A percentile compares a stretch with the other conserved stretches of the same genome.
These are phyloP conservation scores for Caryopteris hybrid DNA, from an alignment of 305 asterid genomes.

Conservation along the genomic window DNA sequence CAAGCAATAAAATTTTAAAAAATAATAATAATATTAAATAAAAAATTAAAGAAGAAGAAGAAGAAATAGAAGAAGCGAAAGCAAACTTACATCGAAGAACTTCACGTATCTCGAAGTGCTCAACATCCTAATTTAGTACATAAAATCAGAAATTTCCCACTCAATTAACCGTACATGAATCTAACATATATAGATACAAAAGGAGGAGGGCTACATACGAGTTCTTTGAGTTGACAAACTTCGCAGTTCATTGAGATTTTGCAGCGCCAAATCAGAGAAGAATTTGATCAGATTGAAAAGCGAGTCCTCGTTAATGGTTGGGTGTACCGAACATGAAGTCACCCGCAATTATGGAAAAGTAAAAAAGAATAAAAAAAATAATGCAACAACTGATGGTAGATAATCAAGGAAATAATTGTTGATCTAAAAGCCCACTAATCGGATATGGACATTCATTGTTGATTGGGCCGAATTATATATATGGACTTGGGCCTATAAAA, in stretches of 20 bases:
- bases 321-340: background rate
- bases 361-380: no score
- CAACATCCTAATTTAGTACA: conserved; percentile 61
- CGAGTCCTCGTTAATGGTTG: background rate
- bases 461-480: no score
- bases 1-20: background rate
- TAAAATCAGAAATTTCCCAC: conserved; percentile 6
- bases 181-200: background rate
- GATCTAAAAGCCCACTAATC: no score
- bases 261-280: conserved; percentile 5
- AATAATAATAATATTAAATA: no score
- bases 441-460: no score
- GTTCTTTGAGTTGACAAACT: conserved; percentile 88
- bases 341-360: background rate
- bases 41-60: no score
- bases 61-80: background rate
- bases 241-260: conserved; percentile 64
- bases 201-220: conserved; percentile 39
- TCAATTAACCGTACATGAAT: background rate
- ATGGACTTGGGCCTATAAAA: no score
- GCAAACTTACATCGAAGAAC: conserved; percentile 80
- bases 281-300: conserved; percentile 13
- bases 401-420: no score
- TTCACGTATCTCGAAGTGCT: conserved; percentile 94
- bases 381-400: no score